Base-by-base conservation (phyloP, 2,329 filamentous ascomycete genomes). In the Botryotinia convoluta region DNA sequence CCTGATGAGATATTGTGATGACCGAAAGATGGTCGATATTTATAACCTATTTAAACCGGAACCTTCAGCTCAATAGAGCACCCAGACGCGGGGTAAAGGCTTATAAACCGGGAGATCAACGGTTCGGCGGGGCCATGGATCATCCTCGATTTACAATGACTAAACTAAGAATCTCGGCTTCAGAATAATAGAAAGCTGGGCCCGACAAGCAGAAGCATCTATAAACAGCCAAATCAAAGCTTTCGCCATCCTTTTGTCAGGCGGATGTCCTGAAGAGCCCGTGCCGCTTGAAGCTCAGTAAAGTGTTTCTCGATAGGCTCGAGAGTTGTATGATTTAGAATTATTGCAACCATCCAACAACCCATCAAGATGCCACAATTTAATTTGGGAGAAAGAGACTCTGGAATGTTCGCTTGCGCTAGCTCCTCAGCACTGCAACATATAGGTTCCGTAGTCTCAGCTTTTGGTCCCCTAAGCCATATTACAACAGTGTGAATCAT, bases 381-480 rank as follows among this genome's bases (percentile, higher is more conserved):
- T 14, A 1, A 2, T n/a, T n/a, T 51, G 44, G 8, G 20, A n/a
- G 26, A 51, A n/a, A 51, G 48, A 3, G 10, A 14, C 26, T 16
- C 48, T 12, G 9, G 48, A n/a, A 16, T 0, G 0, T n/a, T n/a
- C 48, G 12, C 12, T n/a, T 54, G 48, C 48, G 48, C 48, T n/a
- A n/a, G 4, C 5, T n/a, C 48, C 22, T 51, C 48, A 0, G 26
- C 26, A n/a, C 12, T n/a, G 12, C 48, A n/a, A 51, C 26, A n/a
- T 26, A 45, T n/a, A 51, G 48, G 48, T n/a, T 54, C 7, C 0
- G 14, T n/a, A 3, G 48, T 54, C 26, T n/a, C 48, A 54, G 48
- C 26, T 14, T 12, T 14, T n/a, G 12, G 2, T 3, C 0, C 26
- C 10, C 1, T 4, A 7, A 6, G 2, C 4, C n/a, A 7, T 6